A percentile compares a stretch with the other conserved stretches of the same genome.
These are phyloP conservation scores for Alternaria infectoria DNA, from an alignment of 2,329 filamentous ascomycete genomes.

Conservation along the genomic window DNA sequence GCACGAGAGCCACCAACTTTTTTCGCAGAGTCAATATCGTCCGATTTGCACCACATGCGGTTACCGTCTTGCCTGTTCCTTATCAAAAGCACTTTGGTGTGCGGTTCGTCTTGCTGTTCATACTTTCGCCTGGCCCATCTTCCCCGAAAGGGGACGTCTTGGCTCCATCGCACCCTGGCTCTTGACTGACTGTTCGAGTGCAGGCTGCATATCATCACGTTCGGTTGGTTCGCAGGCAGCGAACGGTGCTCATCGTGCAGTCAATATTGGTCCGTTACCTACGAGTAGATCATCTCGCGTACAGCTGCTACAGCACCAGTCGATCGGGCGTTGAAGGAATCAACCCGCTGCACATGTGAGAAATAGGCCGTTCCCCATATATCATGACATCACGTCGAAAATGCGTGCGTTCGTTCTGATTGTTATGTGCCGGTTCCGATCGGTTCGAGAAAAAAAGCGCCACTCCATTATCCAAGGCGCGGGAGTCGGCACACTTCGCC, in stretches of 20 bases:
- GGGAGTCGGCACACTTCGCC: slow-evolving; percentile 13
- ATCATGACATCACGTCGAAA: neutral
- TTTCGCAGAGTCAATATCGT: slow-evolving; percentile 27
- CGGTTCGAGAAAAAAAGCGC: slow-evolving; percentile 6
- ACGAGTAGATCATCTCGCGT: slow-evolving; percentile 4
- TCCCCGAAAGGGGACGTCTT: slow-evolving; percentile 20
- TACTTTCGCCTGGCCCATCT: slow-evolving; percentile 9
- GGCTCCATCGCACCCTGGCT: slow-evolving; percentile 14
- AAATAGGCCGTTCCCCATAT: neutral
- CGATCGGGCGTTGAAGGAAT: slow-evolving; percentile 4
- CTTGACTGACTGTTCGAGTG: slow-evolving; percentile 11
- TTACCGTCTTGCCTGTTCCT: slow-evolving; percentile 27
- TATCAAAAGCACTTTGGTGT: slow-evolving; percentile 7
- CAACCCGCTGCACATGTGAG: neutral
- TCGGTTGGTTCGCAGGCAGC: slow-evolving; percentile 20
- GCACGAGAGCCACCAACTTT: slow-evolving; percentile 24
- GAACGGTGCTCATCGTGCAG: slow-evolving; percentile 16
- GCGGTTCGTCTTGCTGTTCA: slow-evolving; percentile 21
- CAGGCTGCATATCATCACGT: slow-evolving; percentile 26
- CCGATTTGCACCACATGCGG: slow-evolving; percentile 24
- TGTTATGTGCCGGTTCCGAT: neutral
- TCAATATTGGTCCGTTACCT: slow-evolving; percentile 9
- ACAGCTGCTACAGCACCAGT: neutral
- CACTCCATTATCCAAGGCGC: slow-evolving; percentile 3
- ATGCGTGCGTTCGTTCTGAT: neutral